Evolutionary conservation across 2,329 filamentous ascomycete genomes (phyloP).

Genomic region (Aureobasidium sp.): DNA sequence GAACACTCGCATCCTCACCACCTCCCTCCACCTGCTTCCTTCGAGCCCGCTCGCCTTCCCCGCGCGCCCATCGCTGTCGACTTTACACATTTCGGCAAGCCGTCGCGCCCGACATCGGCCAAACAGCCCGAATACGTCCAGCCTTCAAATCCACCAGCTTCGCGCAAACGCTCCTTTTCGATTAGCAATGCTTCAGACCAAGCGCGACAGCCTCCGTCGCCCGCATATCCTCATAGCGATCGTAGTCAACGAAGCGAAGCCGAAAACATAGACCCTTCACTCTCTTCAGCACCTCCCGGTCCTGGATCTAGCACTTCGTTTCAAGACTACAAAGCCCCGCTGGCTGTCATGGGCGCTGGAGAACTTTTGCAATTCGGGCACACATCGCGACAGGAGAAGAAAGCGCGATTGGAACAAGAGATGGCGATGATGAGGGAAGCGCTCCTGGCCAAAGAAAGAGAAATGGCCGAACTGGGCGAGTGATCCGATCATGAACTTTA

Average conservation of each 20-base stretch:
- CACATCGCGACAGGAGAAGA: conserved; percentile 43
- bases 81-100: conserved; percentile 25
- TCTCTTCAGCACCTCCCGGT: conserved; percentile 24
- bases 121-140: conserved; percentile 17
- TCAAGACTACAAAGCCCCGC: conserved; percentile 23
- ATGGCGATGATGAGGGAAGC: conserved; percentile 68
- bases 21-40: neutral
- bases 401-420: conserved; percentile 60
- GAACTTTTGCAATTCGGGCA: conserved; percentile 23
- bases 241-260: conserved; percentile 15
- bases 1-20: conserved; percentile 4
- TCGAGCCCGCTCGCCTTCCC: conserved; percentile 17
- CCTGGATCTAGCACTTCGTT: neutral
- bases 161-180: conserved; percentile 61
- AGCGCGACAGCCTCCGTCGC: conserved; percentile 9
- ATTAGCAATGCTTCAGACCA: conserved; percentile 39
- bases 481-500: conserved; percentile 1
- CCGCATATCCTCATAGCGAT: conserved; percentile 19
- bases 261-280: conserved; percentile 27
- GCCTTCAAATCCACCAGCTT: conserved; percentile 12
- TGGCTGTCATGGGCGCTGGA: conserved; percentile 28
- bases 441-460: conserved; percentile 64
- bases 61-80: conserved; percentile 21
- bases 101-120: neutral
- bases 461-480: conserved; percentile 45